Base-by-base conservation (phyloP, 345 rosid genomes). In the Pistacia vera region DNA sequence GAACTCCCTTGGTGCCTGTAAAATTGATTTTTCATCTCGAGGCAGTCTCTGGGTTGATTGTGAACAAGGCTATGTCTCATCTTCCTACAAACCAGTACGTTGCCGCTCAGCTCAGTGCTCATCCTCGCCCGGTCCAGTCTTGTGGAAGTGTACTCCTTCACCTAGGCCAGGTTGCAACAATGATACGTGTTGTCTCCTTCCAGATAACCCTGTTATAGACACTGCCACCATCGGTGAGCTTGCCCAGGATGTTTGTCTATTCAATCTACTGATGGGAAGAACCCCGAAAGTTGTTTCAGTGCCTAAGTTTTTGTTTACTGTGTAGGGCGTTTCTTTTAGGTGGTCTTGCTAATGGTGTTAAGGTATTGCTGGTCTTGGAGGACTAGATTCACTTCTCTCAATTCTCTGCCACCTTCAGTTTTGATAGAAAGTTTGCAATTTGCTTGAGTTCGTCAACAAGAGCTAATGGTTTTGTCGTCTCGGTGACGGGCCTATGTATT, bases 11-110 rank as follows among this genome's bases (percentile, higher is more conserved):
- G 0, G 74, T 80, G 44, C 85, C 84, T 13, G 74, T 85, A 6
- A 76, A 69, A 33, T 76, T 80, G 1, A 71, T 74, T 22, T 65
- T 85, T 51, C 89, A 90, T 63, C 83, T 90, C 2, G 90, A 1
- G 92, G 86, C 76, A 66, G 30, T 76, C 72, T 79, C 5, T 90
- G 92, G 94, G 87, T 88, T 36, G 80, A 83, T 33, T 88, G 92
- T 48, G 83, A 85, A 2, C 30, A 76, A 8, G 70, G 72, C 71
- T 90, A 86, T 44, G 75, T 78, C 41, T 90, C 93, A 8, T 78
- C 91, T 2, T 68, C 93, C 35, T 86, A 83, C 68, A 67, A 48
- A 2, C 77, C 89, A 0, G 84, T 68, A 0, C 83, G 46, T 8
- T 86, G 88, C 66, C 59, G 76, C 16, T 87, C 90, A 0, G 71